Conservation (phyloP, 2,329 filamentous ascomycete species). For the Didymella lethalis region DNA sequence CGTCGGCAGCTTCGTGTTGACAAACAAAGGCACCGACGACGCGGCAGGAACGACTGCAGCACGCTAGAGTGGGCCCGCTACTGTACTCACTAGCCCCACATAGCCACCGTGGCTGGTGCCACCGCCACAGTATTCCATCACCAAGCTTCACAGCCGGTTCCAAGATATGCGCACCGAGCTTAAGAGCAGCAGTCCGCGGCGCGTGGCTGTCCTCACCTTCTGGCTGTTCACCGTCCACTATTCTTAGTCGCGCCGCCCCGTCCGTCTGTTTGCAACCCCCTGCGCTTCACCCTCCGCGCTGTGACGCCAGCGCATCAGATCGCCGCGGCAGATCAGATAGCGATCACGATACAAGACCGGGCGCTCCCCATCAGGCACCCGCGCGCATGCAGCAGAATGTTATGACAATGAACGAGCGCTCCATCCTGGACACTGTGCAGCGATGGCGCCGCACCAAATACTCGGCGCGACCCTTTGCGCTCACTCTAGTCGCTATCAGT, state of each 20-base stretch:
- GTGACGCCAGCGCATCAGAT: slow-evolving; percentile 21
- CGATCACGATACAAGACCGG: slow-evolving; percentile 1
- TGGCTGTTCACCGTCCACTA: not conserved
- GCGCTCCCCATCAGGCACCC: slow-evolving; percentile 1
- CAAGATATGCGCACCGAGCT: slow-evolving; percentile 15
- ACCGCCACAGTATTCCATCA: slow-evolving; percentile 6
- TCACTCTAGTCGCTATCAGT: slow-evolving; percentile 44
- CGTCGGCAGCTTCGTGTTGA: slow-evolving; percentile 34
- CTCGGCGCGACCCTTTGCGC: slow-evolving; percentile 49
- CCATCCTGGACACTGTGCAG: slow-evolving; percentile 30
- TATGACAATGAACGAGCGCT: slow-evolving; percentile 36
- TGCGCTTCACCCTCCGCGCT: slow-evolving; percentile 29
- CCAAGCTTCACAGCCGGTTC: slow-evolving; percentile 11
- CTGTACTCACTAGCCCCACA: not conserved
- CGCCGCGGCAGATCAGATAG: slow-evolving; percentile 2
- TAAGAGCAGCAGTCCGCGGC: slow-evolving; percentile 4
- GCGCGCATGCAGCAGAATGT: slow-evolving; percentile 23
- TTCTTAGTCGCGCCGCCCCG: slow-evolving; percentile 1
- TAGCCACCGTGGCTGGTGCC: not conserved
- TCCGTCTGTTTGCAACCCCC: slow-evolving; percentile 14
- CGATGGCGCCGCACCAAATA: slow-evolving; percentile 43
- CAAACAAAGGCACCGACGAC: slow-evolving; percentile 23
- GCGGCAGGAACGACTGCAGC: slow-evolving; percentile 8
- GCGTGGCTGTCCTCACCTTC: slow-evolving; percentile 3
- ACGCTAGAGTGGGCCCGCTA: slow-evolving; percentile 2